Evolutionary conservation across 805 yeast genomes (phyloP), one percentile per base, ranked within the genome.

Genomic region (Zygosaccharomyces rouxii): DNA sequence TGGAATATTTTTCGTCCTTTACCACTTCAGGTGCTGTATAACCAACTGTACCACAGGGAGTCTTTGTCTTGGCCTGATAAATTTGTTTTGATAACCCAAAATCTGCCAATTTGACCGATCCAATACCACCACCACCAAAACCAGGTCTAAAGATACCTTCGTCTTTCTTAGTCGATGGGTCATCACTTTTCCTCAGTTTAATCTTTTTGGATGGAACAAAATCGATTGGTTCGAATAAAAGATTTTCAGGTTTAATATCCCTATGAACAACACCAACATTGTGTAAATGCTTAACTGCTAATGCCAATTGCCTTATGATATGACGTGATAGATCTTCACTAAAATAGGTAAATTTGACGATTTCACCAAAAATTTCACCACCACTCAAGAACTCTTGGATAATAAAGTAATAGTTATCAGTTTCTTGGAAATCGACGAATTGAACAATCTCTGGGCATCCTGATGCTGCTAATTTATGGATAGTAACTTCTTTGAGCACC

Each of bases 1-100:
- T 89, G 1, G 96, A 86, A 64, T 94, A 94, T 41, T 83, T 77
- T 71, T 90, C 95, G 67, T 94, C 98, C 55, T 85, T 83, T 35
- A 94, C 98, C 57, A 94, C 92, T 68, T 94, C 99, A 0, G 99
- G 99, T 0, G 99, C 99, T 2, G 98, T 92, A 63, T 94, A 94
- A 3, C 98, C 98, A 14, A 94, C 97, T 0, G 99, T 94, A 44
- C 99, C 99, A 70, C 99, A 94, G 0, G 99, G 99, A 0, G 99
- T 94, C 76, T 89, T 88, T 19, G 97, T 87, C 58, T 86, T 86
- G 42, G 83, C 78, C 60, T 85, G 87, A 83, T 89, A 85, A 28
- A 92, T 81, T 62, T 89, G 87, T 68, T 94, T 94, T 3, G 96
- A 88, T 16, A 94, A 72, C 0, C 99, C 99, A 69, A 94, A 94